Evolutionary conservation across 2,329 filamentous ascomycete species (phyloP).

Genomic region (Blastomyces gilchristii): DNA sequence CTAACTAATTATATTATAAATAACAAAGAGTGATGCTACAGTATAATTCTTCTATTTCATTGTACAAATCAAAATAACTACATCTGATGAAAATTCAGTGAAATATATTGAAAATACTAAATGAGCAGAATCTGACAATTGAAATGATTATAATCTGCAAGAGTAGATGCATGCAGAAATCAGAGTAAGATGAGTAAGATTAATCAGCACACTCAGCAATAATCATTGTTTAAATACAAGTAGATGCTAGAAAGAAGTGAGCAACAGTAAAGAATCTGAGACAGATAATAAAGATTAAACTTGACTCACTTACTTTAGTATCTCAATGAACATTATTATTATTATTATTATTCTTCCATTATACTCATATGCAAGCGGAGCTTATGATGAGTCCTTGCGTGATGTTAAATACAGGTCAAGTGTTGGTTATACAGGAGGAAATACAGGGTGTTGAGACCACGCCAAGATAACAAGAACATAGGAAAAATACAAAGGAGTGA

Average conservation of each 20-base stretch:
- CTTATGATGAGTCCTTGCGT: too few relatives aligned
- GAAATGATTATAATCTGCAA: neutral
- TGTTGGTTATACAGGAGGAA: too few relatives aligned
- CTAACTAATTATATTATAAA: too few relatives aligned
- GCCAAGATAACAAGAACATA: too few relatives aligned
- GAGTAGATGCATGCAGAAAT: neutral
- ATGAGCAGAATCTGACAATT: neutral
- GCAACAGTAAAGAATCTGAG: neutral
- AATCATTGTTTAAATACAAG: neutral
- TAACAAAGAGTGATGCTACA: neutral
- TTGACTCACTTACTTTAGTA: conserved; percentile 9
- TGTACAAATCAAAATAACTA: neutral
- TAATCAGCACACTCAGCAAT: neutral
- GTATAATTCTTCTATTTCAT: neutral
- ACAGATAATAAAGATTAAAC: neutral
- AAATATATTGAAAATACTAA: neutral
- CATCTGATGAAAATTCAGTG: neutral
- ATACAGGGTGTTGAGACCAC: too few relatives aligned
- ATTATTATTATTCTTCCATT: too few relatives aligned
- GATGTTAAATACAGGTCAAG: too few relatives aligned
- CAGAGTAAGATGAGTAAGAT: neutral
- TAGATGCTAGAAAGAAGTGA: neutral
- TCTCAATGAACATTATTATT: conserved; percentile 19
- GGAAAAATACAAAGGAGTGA: too few relatives aligned
- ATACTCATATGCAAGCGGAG: too few relatives aligned